These are phyloP conservation scores for Peronospora belbahrii DNA, from an alignment of 352 stramenopile genomes.

Conservation along the genomic window DNA sequence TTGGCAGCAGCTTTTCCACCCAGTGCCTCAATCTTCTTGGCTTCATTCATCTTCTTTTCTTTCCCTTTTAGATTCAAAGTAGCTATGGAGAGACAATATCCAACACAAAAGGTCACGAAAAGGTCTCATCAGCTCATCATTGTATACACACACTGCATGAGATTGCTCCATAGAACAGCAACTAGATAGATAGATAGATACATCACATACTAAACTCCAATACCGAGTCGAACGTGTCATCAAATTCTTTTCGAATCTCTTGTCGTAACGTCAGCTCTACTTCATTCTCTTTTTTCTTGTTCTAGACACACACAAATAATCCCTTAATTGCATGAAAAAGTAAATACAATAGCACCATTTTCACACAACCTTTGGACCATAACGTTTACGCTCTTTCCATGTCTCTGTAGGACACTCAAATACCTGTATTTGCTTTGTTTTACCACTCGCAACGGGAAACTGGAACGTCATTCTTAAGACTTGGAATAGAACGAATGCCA, in stretches of 20 bases:
- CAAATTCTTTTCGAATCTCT: slow-evolving; percentile 73
- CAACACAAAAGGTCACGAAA: slow-evolving; percentile 1
- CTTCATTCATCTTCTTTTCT: slow-evolving; percentile 67
- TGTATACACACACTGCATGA: neutral
- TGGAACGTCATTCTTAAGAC: slow-evolving; percentile 37
- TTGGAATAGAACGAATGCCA: neutral
- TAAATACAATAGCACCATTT: neutral
- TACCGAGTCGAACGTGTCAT: slow-evolving; percentile 63
- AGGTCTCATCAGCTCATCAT: too few species aligned
- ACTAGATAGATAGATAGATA: too few species aligned
- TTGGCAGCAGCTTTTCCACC: slow-evolving; percentile 53
- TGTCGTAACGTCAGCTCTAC: slow-evolving; percentile 45
- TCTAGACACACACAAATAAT: slow-evolving; percentile 5
- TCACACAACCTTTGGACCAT: slow-evolving; percentile 22
- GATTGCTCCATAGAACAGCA: neutral
- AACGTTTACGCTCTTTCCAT: slow-evolving; percentile 50
- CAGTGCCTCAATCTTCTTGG: slow-evolving; percentile 64
- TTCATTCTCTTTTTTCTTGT: slow-evolving; percentile 19
- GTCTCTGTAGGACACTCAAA: slow-evolving; percentile 68
- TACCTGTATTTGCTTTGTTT: slow-evolving; percentile 72
- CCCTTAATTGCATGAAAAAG: neutral
- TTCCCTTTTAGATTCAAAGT: slow-evolving; percentile 58
- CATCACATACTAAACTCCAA: slow-evolving; percentile 55
- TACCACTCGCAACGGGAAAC: slow-evolving; percentile 65
- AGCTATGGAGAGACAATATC: slow-evolving; percentile 18